Base-by-base conservation (phyloP, 768 basidiomycete genomes). In the Ramaria rubella region DNA sequence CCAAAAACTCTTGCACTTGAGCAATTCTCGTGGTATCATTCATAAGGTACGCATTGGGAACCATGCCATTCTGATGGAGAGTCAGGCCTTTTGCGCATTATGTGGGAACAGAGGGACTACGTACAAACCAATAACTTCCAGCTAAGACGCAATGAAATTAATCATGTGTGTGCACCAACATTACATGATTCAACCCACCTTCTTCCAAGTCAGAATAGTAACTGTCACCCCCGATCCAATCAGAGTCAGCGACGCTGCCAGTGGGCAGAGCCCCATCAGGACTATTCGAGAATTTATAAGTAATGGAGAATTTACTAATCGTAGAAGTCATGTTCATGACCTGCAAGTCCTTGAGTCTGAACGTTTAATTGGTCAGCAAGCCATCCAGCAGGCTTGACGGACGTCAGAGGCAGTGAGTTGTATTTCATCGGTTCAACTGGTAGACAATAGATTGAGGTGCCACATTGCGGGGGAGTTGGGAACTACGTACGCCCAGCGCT, bases 71-170 rank as follows among this genome's bases (percentile, higher is more conserved):
- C 78, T 77, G 58, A 5, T n/a, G n/a, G n/a, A n/a, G n/a, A n/a
- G n/a, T n/a, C n/a, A n/a, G n/a, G n/a, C n/a, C n/a, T n/a, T n/a
- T n/a, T n/a, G n/a, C n/a, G n/a, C n/a, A n/a, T n/a, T n/a, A n/a
- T n/a, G n/a, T n/a, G n/a, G 34, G 21, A 43, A 26, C 1, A 27
- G 52, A 26, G 29, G 52, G 33, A 29, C 8, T 11, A 75, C 77
- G 48, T 59, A 76, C 79, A 75, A 79, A 81, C 80, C 78, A 80
- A 60, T 81, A 81, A 65, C 78, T 80, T 48, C 79, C 79, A 59
- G 79, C 80, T 81, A 30, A 17, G 17, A 19, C 14, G 19, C n/a
- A n/a, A n/a, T 14, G 17, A 33, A 5, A 9, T 7, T n/a, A 26
- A 15, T 8, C 17, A 3, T 9, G 51, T 36, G 23, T 3, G 27